phyloP scores from a whole-genome alignment of 495 filamentous ascomycete genomes.

The Podospora fimiseda region DNA sequence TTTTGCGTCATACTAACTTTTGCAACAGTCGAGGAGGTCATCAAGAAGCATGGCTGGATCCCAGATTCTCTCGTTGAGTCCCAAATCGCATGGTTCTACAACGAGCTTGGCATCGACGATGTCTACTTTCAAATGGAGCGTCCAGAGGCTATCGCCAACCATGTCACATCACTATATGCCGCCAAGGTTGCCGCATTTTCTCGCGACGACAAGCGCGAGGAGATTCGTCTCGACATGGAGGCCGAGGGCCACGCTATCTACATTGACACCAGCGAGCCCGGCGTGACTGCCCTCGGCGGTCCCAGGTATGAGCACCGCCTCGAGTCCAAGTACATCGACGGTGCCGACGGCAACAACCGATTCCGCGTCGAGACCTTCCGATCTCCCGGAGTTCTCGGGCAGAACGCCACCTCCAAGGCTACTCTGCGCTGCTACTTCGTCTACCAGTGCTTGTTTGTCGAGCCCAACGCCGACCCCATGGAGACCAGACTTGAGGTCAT shows the following conservation, averaged over 20 bases:
- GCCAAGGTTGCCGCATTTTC: conserved; percentile 95
- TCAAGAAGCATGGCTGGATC: conserved; percentile 61
- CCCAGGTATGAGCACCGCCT: conserved; percentile 90
- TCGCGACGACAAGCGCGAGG: conserved; percentile 85
- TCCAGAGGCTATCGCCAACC: conserved; percentile 79
- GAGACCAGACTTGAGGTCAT: conserved; percentile 90
- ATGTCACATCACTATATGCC: conserved; percentile 93
- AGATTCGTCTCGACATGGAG: conserved; percentile 94
- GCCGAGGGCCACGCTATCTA: conserved; percentile 93
- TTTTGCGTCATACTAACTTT: conserved; percentile 15
- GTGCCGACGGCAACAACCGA: conserved; percentile 50
- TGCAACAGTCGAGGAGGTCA: conserved; percentile 34
- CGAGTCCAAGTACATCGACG: conserved; percentile 89
- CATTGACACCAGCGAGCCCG: conserved; percentile 92
- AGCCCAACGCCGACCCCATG: conserved; percentile 59
- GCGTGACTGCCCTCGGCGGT: conserved; percentile 64
- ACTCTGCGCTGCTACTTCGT: conserved; percentile 97
- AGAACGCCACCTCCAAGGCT: conserved; percentile 51
- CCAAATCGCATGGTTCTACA: conserved; percentile 95
- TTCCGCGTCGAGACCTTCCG: conserved; percentile 97
- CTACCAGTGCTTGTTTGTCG: conserved; percentile 87
- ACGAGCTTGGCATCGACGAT: conserved; percentile 94
- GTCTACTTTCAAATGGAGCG: conserved; percentile 96
- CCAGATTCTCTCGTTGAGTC: conserved; percentile 73
- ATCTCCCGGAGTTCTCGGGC: conserved; percentile 64